These are phyloP conservation scores for Phaeomoniella chlamydospora DNA, from an alignment of 2,329 filamentous ascomycete genomes.

Conservation along the genomic window DNA sequence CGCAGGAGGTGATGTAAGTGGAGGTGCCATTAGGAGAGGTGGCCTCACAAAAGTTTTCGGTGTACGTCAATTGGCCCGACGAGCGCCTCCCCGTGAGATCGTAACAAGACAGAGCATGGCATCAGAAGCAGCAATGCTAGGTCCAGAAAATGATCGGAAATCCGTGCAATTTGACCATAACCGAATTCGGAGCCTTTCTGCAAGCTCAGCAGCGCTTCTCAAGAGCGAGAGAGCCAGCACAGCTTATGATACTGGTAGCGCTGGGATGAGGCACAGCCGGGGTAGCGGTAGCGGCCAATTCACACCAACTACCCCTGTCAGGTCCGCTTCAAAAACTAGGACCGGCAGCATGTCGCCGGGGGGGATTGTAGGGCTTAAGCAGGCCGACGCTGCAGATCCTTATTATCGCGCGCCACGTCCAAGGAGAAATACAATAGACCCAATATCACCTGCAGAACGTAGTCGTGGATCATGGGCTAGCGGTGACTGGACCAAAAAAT, in stretches of 20 bases:
- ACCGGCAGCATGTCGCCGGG: slow-evolving; percentile 26
- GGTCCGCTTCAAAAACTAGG: slow-evolving; percentile 41
- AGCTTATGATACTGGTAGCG: slow-evolving; percentile 37
- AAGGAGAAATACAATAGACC: slow-evolving; percentile 49
- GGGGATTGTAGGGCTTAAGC: slow-evolving; percentile 28
- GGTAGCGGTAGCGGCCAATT: slow-evolving; percentile 48
- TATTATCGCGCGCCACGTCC: slow-evolving; percentile 79
- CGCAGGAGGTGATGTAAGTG: slow-evolving; percentile 50
- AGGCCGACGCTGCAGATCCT: slow-evolving; percentile 50
- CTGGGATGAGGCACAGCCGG: slow-evolving; percentile 32
- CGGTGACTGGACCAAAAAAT: slow-evolving; percentile 13
- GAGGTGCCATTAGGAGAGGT: slow-evolving; percentile 56
- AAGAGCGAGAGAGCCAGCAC: slow-evolving; percentile 31
- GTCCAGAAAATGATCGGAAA: slow-evolving; percentile 49
- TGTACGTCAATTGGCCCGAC: slow-evolving; percentile 71
- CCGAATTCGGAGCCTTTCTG: slow-evolving; percentile 44
- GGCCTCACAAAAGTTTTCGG: slow-evolving; percentile 84
- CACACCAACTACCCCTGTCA: slow-evolving; percentile 57
- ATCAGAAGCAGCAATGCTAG: slow-evolving; percentile 70
- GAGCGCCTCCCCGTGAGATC: slow-evolving; percentile 44
- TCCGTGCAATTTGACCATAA: slow-evolving; percentile 37
- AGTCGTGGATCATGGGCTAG: slow-evolving; percentile 30
- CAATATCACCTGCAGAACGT: slow-evolving; percentile 23
- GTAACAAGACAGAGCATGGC: slow-evolving; percentile 56
- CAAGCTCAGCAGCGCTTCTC: slow-evolving; percentile 47